Conservation (phyloP, 2,329 filamentous ascomycete genomes). For the Calonectria pseudoturangicola region DNA sequence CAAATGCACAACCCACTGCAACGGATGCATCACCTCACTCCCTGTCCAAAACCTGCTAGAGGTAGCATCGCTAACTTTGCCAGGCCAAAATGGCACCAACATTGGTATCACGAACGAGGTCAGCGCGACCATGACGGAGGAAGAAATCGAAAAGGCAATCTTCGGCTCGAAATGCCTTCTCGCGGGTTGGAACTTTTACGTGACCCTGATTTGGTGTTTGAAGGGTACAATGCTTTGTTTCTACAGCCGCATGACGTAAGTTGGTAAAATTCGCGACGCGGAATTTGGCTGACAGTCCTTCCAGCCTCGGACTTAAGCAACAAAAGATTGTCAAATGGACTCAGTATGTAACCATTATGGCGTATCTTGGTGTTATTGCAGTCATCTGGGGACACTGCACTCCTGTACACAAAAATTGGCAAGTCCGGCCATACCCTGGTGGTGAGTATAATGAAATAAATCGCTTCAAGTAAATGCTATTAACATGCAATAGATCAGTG, state of each 20-base stretch:
- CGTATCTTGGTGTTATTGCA: slow-evolving; percentile 59
- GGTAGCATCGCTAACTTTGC: slow-evolving; percentile 35
- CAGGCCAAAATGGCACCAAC: slow-evolving; percentile 63
- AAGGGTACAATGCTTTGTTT: slow-evolving; percentile 67
- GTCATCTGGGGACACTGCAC: slow-evolving; percentile 61
- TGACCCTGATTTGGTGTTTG: slow-evolving; percentile 64
- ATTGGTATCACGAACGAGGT: slow-evolving; percentile 60
- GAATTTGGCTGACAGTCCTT: slow-evolving; percentile 30
- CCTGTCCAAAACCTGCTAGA: neutral
- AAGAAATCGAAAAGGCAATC: slow-evolving; percentile 54
- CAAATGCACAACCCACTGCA: neutral
- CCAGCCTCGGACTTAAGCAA: slow-evolving; percentile 60
- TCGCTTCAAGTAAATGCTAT: neutral
- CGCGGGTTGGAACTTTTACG: slow-evolving; percentile 64
- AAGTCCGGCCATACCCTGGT: slow-evolving; percentile 64
- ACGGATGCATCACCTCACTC: neutral
- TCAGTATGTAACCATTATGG: slow-evolving; percentile 54
- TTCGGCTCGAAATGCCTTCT: slow-evolving; percentile 60
- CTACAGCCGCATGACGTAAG: slow-evolving; percentile 65
- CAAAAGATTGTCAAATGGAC: slow-evolving; percentile 62
- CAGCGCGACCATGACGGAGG: slow-evolving; percentile 55
- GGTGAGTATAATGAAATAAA: slow-evolving; percentile 47
- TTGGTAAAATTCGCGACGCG: neutral
- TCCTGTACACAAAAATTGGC: slow-evolving; percentile 63
- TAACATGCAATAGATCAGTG: slow-evolving; percentile 56